phyloP scores from a whole-genome alignment of 768 basidiomycete species.

The Xerocomellus intermedius region DNA sequence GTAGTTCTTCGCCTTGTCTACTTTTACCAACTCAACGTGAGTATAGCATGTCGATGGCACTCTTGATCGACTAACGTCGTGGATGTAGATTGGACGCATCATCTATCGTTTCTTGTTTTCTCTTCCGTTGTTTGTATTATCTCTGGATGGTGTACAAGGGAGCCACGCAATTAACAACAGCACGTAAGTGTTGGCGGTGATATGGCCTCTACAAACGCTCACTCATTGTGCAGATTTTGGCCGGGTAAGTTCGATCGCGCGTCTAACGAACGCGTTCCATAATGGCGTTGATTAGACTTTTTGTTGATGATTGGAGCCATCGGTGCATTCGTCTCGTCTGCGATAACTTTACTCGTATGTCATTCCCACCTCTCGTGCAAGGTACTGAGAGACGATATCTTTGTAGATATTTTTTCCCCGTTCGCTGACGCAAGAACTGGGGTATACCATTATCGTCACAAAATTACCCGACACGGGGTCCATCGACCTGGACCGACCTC shows the following conservation, averaged over 20 bases:
- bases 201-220: background rate
- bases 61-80: background rate
- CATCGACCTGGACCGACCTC: constrained; percentile 20
- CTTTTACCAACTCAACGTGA: constrained; percentile 77
- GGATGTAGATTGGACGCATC: constrained; percentile 59
- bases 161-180: constrained; percentile 49
- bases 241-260: constrained; percentile 42
- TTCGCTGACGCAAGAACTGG: constrained; percentile 61
- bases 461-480: constrained; percentile 31
- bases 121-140: constrained; percentile 64
- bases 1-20: constrained; percentile 72
- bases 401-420: constrained; percentile 76
- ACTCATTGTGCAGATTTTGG: constrained; percentile 48
- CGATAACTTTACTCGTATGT: constrained; percentile 74
- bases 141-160: constrained; percentile 58
- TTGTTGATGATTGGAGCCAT: constrained; percentile 69
- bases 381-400: background rate
- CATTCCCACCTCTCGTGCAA: background rate
- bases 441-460: constrained; percentile 44
- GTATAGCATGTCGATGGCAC: constrained; percentile 25
- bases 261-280: background rate
- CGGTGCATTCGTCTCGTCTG: constrained; percentile 76
- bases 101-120: constrained; percentile 76
- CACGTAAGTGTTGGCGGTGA: constrained; percentile 45
- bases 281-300: constrained; percentile 46